Conservation (phyloP, 306 rosid species). For the Medicago truncatula region MtrunA17r5.0-ANR NC_053049.1:36098501-36099000, state of each 20-base stretch:
- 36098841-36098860: slow-evolving; percentile 51
- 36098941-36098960: slow-evolving; percentile 46
- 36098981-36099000: slow-evolving; percentile 40
- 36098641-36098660: slow-evolving; percentile 18
- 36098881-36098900: slow-evolving; percentile 55
- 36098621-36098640: not conserved
- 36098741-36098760: slow-evolving; percentile 23
- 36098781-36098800: not conserved
- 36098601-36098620: not conserved
- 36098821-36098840: not conserved
- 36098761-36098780: slow-evolving; percentile 19
- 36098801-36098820: not conserved
- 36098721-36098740: slow-evolving; percentile 23
- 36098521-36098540: not conserved
- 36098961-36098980: slow-evolving; percentile 42
- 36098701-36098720: slow-evolving; percentile 4
- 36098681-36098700: slow-evolving; percentile 30
- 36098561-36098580: slow-evolving; percentile 20
- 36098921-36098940: slow-evolving; percentile 46
- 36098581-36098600: not conserved
- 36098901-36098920: slow-evolving; percentile 44
- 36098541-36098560: slow-evolving; percentile 1
- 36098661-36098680: slow-evolving; percentile 32
- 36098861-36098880: slow-evolving; percentile 47
- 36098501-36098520: not conserved